phyloP scores from a whole-genome alignment of 2,329 filamentous ascomycete genomes.

The Penicillium italicum region DNA sequence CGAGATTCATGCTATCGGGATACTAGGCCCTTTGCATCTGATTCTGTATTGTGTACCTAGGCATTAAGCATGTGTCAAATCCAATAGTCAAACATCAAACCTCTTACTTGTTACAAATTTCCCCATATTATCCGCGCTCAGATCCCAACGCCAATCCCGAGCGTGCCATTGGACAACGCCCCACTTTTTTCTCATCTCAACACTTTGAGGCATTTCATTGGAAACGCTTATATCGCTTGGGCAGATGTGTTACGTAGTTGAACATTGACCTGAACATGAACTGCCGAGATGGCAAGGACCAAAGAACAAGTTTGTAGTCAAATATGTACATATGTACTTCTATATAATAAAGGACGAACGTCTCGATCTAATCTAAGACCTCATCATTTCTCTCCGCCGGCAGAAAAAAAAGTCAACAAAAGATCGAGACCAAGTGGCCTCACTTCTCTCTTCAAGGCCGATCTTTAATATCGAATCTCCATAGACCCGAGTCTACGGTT shows the following conservation, averaged over 20 bases:
- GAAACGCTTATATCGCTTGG: slow-evolving; percentile 5
- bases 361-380: neutral
- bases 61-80: slow-evolving; percentile 12
- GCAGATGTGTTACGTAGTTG: neutral
- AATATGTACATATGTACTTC: neutral
- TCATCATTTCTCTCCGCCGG: slow-evolving; percentile 6
- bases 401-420: slow-evolving; percentile 8
- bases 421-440: slow-evolving; percentile 10
- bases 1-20: neutral
- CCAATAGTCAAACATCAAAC: slow-evolving; percentile 3
- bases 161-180: slow-evolving; percentile 18
- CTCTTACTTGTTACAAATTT: neutral
- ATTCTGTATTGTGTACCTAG: slow-evolving; percentile 23
- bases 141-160: neutral
- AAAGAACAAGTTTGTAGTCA: neutral
- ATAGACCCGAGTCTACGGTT: slow-evolving; percentile 1
- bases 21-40: neutral
- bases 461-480: slow-evolving; percentile 1
- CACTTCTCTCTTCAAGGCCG: neutral
- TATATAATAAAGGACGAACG: neutral
- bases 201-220: slow-evolving; percentile 13
- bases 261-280: slow-evolving; percentile 10
- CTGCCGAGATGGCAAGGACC: neutral
- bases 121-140: neutral
- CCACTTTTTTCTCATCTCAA: slow-evolving; percentile 16